Base-by-base conservation (phyloP, 2,329 filamentous ascomycete species). In the Parastagonospora nodorum region DNA sequence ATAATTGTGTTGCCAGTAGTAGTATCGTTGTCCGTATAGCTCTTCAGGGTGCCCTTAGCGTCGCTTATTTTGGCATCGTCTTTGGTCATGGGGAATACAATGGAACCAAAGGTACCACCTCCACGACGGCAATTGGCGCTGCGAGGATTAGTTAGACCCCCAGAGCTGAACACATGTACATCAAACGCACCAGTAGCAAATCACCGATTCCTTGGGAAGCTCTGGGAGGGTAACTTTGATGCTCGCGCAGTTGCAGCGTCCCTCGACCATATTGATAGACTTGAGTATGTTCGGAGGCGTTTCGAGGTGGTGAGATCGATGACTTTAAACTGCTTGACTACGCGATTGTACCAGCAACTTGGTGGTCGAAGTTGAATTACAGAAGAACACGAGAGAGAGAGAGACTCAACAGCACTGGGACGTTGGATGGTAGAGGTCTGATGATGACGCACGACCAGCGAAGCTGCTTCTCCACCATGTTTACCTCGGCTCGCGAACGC, bases 71-170 rank as follows among this genome's bases (percentile, higher is more conserved):
- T 48, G 11, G 67, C 60, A 5, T 61, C 50, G 1, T 53, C 46
- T 14, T 50, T 54, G 24, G 66, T 56, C 14, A 66, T 12, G 5
- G 61, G n/a, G 47, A 65, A 68, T 9, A 69, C 49, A 2, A 67
- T 53, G 7, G 58, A 62, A 33, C 61, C 66, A 8, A 55, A 30
- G 7, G 50, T 46, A 4, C 58, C 58, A 16, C 68, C 64, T 12
- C 64, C 51, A 12, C 68, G 66, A 30, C 63, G 64, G 42, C 67
- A 72, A 32, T 72, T 72, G 27, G 55, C 52, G 45, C 68, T 72
- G 32, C 4, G 2, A 10, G 11, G 15, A 9, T 51, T 32, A 53
- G 36, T 42, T 8, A 37, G 9, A 5, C 4, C 10, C 8, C 12
- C 11, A 14, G 7, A 8, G n/a, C n/a, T n/a, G 29, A 8, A 12